Conservation (phyloP, 768 basidiomycete species). For the Boletus coccyginus region DNA sequence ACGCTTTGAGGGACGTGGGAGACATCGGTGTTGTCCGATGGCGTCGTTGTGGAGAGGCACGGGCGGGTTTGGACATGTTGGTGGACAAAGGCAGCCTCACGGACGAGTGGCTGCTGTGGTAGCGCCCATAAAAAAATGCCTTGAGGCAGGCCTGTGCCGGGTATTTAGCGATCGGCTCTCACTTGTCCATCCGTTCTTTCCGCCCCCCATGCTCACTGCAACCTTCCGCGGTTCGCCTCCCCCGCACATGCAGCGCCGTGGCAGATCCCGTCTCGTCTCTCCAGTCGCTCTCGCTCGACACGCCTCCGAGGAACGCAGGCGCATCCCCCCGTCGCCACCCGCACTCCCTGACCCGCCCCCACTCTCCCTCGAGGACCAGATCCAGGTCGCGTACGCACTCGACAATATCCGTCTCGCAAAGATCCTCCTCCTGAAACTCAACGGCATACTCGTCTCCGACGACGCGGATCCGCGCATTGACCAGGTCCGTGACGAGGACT, state of each 20-base stretch:
- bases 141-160: conserved; percentile 10
- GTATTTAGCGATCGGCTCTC: background rate
- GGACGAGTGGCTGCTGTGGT: background rate
- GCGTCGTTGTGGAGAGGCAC: too few species aligned
- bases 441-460: conserved; percentile 55
- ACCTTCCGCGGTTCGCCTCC: conserved; percentile 27
- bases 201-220: conserved; percentile 20
- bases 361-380: conserved; percentile 55
- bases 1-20: conserved; percentile 1
- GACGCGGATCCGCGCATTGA: conserved; percentile 64
- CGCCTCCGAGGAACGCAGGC: conserved; percentile 42
- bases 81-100: background rate
- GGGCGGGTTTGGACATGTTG: too few species aligned
- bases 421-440: conserved; percentile 58
- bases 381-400: conserved; percentile 63
- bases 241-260: conserved; percentile 32
- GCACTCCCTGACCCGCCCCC: conserved; percentile 29
- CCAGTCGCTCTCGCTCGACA: conserved; percentile 41
- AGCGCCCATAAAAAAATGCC: conserved; percentile 5
- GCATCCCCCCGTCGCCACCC: background rate
- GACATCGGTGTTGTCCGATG: background rate
- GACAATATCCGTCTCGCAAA: conserved; percentile 68
- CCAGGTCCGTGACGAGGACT: conserved; percentile 51
- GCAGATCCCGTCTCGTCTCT: conserved; percentile 42
- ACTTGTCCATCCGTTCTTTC: background rate